Base-by-base conservation (phyloP, 1,284 basidiomycete species). In the Volvariella volvacea region DNA sequence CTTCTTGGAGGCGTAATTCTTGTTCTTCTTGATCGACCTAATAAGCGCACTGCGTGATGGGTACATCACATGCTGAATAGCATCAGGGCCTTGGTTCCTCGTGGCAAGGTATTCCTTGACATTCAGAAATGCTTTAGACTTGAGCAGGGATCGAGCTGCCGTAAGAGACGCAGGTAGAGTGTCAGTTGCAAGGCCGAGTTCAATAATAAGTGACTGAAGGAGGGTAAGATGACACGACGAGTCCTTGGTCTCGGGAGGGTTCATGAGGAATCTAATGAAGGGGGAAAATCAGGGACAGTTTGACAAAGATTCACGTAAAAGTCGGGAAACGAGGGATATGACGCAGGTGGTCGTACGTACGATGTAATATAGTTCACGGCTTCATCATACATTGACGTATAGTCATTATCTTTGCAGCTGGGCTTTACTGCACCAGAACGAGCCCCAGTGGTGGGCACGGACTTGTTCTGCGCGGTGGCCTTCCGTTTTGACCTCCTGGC, bases 21-120 rank as follows among this genome's bases (percentile, higher is more conserved):
- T 64, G 57, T 70, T 71, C 56, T 66, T 67, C 49, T 55, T 58
- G 36, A 88, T 71, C 49, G 78, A 73, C 53, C 71, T 76, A 45
- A 80, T 69, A 46, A 88, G 68, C 1, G 82, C 74, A 17, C 50
- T 71, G 49, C 73, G 71, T 58, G 63, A 82, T 4, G 80, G 75
- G 49, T 81, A 74, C 72, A 88, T 70, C 44, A 79, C 73, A 33
- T 63, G 53, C 46, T 68, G 74, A 22, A 88, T 64, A n/a, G 79
- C 82, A 12, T 68, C 70, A 22, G 73, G 74, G 1, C 83, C 83
- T 53, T 79, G 68, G 46, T 65, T 68, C 33, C 85, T 79, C 31
- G 73, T 72, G n/a, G 73, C 71, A 48, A 87, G 67, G 59, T 88
- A 88, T 49, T 88, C 83, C 41, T 71, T 70, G 47, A 88, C 73